These are phyloP conservation scores for Bryoerythrophyllum caledonicum DNA, from an alignment of 225 moss, liverwort and hornwort genomes.

Conservation along the genomic window DNA sequence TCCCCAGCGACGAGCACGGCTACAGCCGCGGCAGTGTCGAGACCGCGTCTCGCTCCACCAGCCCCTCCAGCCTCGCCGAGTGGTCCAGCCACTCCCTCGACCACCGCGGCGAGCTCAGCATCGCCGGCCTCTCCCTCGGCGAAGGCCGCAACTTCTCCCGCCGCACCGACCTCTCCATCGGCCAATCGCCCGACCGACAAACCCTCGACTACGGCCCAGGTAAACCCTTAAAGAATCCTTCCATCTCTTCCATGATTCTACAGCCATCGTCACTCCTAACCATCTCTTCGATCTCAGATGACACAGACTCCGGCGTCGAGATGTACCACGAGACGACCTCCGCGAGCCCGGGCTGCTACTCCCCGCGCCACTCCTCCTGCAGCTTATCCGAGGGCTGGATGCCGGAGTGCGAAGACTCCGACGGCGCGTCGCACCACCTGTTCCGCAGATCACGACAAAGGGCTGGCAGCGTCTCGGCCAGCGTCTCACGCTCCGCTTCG, in stretches of 20 bases:
- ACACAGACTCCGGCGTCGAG: slow-evolving; percentile 56
- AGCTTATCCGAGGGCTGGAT: slow-evolving; percentile 36
- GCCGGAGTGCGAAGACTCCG: slow-evolving; percentile 43
- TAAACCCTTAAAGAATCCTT: slow-evolving; percentile 9
- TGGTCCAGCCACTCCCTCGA: slow-evolving; percentile 47
- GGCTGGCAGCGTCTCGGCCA: background rate
- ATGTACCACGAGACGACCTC: slow-evolving; percentile 58
- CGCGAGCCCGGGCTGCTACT: slow-evolving; percentile 41
- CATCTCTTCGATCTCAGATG: slow-evolving; percentile 26
- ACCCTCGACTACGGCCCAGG: slow-evolving; percentile 51
- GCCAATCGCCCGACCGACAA: slow-evolving; percentile 35
- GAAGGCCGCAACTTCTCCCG: slow-evolving; percentile 46
- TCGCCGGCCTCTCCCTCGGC: slow-evolving; percentile 35
- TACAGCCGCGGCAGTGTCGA: slow-evolving; percentile 30
- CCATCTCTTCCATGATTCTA: too few species aligned
- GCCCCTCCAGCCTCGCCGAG: slow-evolving; percentile 44
- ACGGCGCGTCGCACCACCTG: slow-evolving; percentile 30
- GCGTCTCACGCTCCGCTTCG: slow-evolving; percentile 23
- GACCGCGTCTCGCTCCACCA: slow-evolving; percentile 27
- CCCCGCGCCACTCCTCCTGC: slow-evolving; percentile 32
- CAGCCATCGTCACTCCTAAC: too few species aligned
- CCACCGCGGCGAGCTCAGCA: slow-evolving; percentile 50
- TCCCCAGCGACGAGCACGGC: slow-evolving; percentile 37
- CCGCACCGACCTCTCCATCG: slow-evolving; percentile 35
- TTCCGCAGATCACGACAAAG: background rate